Conservation (phyloP, 257 asterid genomes). For the Primulina eburnea region DNA sequence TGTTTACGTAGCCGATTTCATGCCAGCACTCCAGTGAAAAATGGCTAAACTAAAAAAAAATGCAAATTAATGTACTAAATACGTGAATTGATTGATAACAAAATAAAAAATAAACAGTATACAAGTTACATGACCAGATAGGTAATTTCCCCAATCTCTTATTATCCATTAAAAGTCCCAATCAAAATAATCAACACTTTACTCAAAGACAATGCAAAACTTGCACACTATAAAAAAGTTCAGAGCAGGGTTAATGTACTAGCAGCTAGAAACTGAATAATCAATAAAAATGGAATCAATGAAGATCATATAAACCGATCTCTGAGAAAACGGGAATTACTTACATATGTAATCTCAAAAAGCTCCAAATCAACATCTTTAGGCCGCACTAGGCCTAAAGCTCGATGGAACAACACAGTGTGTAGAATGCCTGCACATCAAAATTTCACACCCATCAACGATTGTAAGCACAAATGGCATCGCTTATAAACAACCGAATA, state of each 20-base stretch:
- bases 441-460: slow-evolving; percentile 26
- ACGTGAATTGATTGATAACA: too few relatives aligned
- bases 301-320: slow-evolving; percentile 11
- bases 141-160: too few relatives aligned
- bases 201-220: background rate
- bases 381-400: slow-evolving; percentile 92
- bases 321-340: slow-evolving; percentile 27
- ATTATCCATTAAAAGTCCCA: background rate
- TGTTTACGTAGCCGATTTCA: too few relatives aligned
- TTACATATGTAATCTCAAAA: slow-evolving; percentile 91
- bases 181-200: background rate
- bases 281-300: background rate
- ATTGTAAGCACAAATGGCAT: slow-evolving; percentile 11
- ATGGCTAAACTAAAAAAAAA: too few relatives aligned
- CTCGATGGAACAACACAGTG: slow-evolving; percentile 82
- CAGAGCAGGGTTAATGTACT: background rate
- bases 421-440: slow-evolving; percentile 85
- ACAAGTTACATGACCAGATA: too few relatives aligned
- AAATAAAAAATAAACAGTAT: too few relatives aligned
- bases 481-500: background rate
- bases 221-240: background rate
- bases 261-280: background rate
- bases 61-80: too few relatives aligned
- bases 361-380: slow-evolving; percentile 92
- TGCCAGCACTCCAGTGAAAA: too few relatives aligned